Percentiles rank a stretch among this genome's conserved stretches.
Conservation (phyloP, 352 stramenopile genomes). For the Phytopythium vexans region DNA sequence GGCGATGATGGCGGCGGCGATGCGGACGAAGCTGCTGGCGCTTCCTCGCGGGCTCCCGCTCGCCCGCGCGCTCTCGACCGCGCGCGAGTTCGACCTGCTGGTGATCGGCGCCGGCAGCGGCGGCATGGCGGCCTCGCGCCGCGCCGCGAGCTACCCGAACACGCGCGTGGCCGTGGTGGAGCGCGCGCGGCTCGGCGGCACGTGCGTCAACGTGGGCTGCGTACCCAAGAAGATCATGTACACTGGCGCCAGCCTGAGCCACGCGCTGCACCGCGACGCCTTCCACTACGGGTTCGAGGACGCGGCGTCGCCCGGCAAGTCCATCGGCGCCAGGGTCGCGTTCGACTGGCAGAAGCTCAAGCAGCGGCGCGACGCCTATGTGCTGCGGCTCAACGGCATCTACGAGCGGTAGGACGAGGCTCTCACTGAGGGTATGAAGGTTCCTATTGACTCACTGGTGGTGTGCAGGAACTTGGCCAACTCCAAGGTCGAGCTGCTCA, state of each 20-base stretch:
- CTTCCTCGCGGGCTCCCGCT: conserved; percentile 8
- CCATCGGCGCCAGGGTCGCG: conserved; percentile 31
- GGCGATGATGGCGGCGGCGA: not conserved
- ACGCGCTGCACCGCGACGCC: conserved; percentile 51
- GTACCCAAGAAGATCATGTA: conserved; percentile 99
- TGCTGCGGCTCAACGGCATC: conserved; percentile 95
- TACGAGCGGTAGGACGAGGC: conserved; percentile 74
- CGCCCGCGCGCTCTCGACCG: conserved; percentile 7
- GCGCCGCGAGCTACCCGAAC: conserved; percentile 73
- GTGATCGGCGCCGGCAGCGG: conserved; percentile 91
- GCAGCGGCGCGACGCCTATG: conserved; percentile 92
- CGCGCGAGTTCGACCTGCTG: conserved; percentile 77
- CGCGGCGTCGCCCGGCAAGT: conserved; percentile 15
- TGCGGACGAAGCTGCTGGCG: not conserved
- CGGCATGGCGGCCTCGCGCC: conserved; percentile 91
- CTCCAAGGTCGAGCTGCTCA: conserved; percentile 86
- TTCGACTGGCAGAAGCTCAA: conserved; percentile 94
- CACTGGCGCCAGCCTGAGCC: conserved; percentile 60
- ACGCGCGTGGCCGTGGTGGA: conserved; percentile 97
- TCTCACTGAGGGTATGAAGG: not conserved
- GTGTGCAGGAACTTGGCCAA: conserved; percentile 83
- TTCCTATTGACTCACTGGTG: not conserved
- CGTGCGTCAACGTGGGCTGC: conserved; percentile 99
- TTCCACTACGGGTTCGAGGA: conserved; percentile 61
- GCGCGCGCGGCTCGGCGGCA: conserved; percentile 89